Base-by-base conservation (phyloP, 164 flowering plant species). In the Umbellularia californica region DNA sequence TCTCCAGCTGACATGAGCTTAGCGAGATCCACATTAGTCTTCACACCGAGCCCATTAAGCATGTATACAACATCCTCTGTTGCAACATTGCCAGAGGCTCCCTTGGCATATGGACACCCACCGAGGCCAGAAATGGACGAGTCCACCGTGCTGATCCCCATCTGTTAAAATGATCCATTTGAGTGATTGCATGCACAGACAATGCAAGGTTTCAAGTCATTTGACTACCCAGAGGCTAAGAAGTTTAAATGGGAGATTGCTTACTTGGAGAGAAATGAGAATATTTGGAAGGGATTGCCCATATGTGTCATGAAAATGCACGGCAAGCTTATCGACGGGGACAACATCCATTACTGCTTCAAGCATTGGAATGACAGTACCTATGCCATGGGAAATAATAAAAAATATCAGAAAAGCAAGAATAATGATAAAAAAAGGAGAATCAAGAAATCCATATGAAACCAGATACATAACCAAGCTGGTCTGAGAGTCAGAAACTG, bases 301-400 rank as follows among this genome's bases (percentile, higher is more conserved):
- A 71, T 96, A 94, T n/a, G 98, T 94, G 82, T 96, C 99, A 82
- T 96, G 99, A 82, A 94, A 96, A 86, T 96, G 99, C 19, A 94
- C 98, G 30, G 99, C 97, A 71, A 96, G 91, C 84, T 86, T 96
- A 73, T 92, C 97, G 14, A 79, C 81, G 20, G 99, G 98, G 35
- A 94, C 97, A 78, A 91, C 90, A 50, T 84, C 88, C 90, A 89
- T 90, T 55, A 96, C 99, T 74, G 98, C 97, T 84, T 86, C 90
- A 75, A 96, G 97, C 99, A 96, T 94, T 51, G 97, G 95, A 77
- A 90, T 69, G 68, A 96, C 96, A 72, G 89, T 83, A 50, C 98
- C 99, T 96, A 84, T 1, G 10, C 10, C 50, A 58, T 30, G 68
- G 70, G n/a, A 50, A 75, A 47, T 14, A 41, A 58, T 33, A 52